These are phyloP conservation scores for Solanum verrucosum DNA, from an alignment of 257 asterid genomes.

Conservation along the genomic window DNA sequence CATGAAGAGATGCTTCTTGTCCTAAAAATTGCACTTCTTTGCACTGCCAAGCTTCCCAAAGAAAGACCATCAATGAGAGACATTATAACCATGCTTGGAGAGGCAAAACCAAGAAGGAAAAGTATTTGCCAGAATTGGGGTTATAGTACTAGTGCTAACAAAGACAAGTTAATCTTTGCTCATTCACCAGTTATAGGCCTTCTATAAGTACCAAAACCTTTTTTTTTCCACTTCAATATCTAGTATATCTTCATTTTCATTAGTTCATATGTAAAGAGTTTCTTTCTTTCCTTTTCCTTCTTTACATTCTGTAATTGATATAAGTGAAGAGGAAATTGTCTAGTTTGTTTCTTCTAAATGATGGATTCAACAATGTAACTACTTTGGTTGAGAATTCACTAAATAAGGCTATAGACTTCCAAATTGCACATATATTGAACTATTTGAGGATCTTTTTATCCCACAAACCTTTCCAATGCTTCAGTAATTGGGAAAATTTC, in stretches of 20 bases:
- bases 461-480: neutral
- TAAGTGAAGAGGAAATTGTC: neutral
- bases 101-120: conserved; percentile 80
- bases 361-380: neutral
- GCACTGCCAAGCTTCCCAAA: conserved; percentile 78
- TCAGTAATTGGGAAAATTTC: no score
- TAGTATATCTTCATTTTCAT: neutral
- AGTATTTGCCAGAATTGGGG: conserved; percentile 69
- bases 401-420: neutral
- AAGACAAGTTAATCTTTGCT: conserved; percentile 56
- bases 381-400: neutral
- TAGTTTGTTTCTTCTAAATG: neutral
- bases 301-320: neutral
- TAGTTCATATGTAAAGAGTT: neutral
- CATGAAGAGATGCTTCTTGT: conserved; percentile 78
- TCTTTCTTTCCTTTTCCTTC: neutral
- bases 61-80: conserved; percentile 84
- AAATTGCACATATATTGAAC: neutral
- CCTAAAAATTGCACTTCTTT: conserved; percentile 60
- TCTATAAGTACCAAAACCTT: conserved; percentile 17
- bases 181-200: conserved; percentile 77
- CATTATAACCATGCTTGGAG: conserved; percentile 65
- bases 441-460: neutral
- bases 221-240: neutral
- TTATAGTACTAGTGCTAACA: conserved; percentile 24